These are phyloP conservation scores for Huntiella decipiens DNA, from an alignment of 2,329 filamentous ascomycete genomes.

Conservation along the genomic window DNA sequence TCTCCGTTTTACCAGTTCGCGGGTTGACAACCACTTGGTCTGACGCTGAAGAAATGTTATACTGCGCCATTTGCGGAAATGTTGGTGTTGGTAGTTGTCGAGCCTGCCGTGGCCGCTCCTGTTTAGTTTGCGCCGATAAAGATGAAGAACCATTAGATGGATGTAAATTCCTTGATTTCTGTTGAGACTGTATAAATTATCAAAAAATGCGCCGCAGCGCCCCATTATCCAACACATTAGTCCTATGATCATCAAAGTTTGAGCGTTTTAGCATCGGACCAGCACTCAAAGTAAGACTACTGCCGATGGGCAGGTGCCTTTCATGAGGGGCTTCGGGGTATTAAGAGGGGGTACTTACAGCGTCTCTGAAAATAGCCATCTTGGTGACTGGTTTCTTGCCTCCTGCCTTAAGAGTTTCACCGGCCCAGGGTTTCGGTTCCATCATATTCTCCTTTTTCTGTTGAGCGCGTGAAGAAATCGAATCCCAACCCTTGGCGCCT, in stretches of 20 bases:
- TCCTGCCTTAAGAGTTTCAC: constrained; percentile 73
- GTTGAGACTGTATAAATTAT: constrained; percentile 31
- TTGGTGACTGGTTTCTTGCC: constrained; percentile 68
- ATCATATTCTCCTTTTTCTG: constrained; percentile 86
- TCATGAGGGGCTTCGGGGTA: not conserved
- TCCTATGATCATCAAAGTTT: constrained; percentile 86
- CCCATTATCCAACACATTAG: constrained; percentile 50
- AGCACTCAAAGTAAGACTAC: not conserved
- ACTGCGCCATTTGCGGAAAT: constrained; percentile 36
- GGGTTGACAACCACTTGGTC: constrained; percentile 70
- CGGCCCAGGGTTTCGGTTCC: constrained; percentile 76
- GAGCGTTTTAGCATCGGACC: constrained; percentile 19
- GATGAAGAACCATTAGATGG: constrained; percentile 4
- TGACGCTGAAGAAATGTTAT: constrained; percentile 48
- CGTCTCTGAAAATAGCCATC: constrained; percentile 85
- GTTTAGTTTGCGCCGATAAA: not conserved
- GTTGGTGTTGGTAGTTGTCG: not conserved
- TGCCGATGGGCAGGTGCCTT: no score
- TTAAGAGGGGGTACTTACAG: constrained; percentile 46
- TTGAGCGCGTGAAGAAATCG: constrained; percentile 67
- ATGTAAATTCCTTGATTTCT: constrained; percentile 22
- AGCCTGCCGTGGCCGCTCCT: not conserved
- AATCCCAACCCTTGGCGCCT: constrained; percentile 69
- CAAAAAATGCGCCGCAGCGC: constrained; percentile 16
- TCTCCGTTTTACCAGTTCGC: constrained; percentile 63